Evolutionary conservation across 495 filamentous ascomycete species (phyloP).

Genomic region (Terfezia claveryi): DNA sequence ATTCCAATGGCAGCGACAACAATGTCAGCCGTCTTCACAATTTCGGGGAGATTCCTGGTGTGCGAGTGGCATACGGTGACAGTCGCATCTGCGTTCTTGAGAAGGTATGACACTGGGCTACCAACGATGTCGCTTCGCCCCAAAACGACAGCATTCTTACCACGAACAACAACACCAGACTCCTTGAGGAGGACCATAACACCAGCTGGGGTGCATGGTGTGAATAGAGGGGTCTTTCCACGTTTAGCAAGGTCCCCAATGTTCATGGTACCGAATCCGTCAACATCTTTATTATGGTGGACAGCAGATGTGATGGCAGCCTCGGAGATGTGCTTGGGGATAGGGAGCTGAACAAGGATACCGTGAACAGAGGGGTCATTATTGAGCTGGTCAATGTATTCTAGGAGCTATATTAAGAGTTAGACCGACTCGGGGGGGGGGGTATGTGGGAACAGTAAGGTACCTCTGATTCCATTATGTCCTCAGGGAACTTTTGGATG

Average conservation of each 20-base stretch:
- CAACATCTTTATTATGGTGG: conserved; percentile 85
- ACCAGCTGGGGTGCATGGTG: conserved; percentile 88
- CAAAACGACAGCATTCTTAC: conserved; percentile 86
- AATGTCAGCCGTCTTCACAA: conserved; percentile 70
- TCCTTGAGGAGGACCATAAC: conserved; percentile 96
- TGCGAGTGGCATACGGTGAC: conserved; percentile 90
- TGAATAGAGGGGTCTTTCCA: conserved; percentile 67
- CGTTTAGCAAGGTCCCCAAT: conserved; percentile 96
- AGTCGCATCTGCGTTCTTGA: conserved; percentile 88
- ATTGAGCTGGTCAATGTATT: conserved; percentile 60
- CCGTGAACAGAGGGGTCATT: conserved; percentile 74
- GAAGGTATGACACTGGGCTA: conserved; percentile 81
- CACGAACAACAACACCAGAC: conserved; percentile 59
- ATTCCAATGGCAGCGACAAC: conserved; percentile 81
- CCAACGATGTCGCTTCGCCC: conserved; percentile 94
- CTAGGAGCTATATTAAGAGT: conserved; percentile 32
- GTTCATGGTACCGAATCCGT: conserved; percentile 83
- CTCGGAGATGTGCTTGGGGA: conserved; percentile 76
- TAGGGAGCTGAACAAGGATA: conserved; percentile 82
- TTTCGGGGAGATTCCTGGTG: conserved; percentile 45
- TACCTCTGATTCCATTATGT: conserved; percentile 53
- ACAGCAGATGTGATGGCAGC: conserved; percentile 75
- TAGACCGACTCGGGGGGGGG: not conserved
- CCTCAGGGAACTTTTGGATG: conserved; percentile 57
- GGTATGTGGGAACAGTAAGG: not conserved